These are phyloP conservation scores for Arctium minus DNA, from an alignment of 129 eudicot genomes.

Conservation along the genomic window DNA sequence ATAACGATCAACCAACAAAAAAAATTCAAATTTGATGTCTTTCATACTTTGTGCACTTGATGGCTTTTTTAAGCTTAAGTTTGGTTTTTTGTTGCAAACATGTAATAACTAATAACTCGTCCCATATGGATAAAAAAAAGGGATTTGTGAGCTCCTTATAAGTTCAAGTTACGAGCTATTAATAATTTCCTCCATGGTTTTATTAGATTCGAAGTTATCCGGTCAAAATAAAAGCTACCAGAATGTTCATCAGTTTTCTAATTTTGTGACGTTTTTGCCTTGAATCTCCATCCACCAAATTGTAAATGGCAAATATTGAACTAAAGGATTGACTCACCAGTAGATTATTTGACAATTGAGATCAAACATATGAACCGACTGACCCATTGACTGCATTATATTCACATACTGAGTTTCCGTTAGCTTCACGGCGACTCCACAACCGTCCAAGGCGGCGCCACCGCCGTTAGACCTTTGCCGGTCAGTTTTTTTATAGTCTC, in stretches of 20 bases:
- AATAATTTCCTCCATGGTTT: no score
- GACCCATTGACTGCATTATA: conserved; percentile 86
- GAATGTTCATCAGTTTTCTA: no score
- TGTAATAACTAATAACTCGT: no score
- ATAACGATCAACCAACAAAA: neutral
- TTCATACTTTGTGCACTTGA: neutral
- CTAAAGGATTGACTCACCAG: conserved; percentile 43
- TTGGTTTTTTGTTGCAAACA: neutral
- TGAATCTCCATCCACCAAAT: no score
- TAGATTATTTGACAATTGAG: conserved; percentile 40
- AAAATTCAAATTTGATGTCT: neutral
- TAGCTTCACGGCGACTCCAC: conserved; percentile 33
- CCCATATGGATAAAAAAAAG: no score
- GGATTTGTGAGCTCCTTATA: no score
- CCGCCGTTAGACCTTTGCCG: conserved; percentile 4
- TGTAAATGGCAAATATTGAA: neutral
- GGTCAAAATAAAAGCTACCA: no score
- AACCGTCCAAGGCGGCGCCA: neutral
- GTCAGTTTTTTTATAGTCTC: neutral
- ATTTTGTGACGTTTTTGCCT: no score
- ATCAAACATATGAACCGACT: conserved; percentile 62
- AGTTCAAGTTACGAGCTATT: no score
- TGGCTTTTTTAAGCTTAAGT: neutral
- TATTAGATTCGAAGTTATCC: no score
- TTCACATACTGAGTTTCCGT: conserved; percentile 64